Conservation (phyloP, 176 grass and related monocot genomes). For the Aegilops bicornis region DNA sequence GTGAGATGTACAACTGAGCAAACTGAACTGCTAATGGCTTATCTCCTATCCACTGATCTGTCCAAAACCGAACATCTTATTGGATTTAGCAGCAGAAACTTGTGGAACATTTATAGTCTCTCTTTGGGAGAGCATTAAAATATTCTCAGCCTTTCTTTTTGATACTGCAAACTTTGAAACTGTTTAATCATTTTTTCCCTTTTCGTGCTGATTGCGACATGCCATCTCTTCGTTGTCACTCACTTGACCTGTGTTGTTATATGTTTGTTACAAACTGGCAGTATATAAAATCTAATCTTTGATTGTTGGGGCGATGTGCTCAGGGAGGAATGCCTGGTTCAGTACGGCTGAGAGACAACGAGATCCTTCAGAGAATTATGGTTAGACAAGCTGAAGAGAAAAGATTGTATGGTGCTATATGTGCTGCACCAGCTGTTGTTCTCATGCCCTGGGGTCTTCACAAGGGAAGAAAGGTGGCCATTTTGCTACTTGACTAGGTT, state of each 20-base stretch:
- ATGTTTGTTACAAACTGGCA: constrained; percentile 10
- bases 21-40: too few species aligned
- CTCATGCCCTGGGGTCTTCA: constrained; percentile 87
- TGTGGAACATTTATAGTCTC: background rate
- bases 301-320: constrained; percentile 10
- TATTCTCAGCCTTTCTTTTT: background rate
- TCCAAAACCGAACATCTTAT: background rate
- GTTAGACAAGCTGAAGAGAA: constrained; percentile 77
- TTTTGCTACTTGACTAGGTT: constrained; percentile 18
- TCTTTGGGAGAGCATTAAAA: background rate
- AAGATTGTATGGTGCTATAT: constrained; percentile 91
- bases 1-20: too few species aligned
- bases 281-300: background rate
- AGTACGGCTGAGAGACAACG: constrained; percentile 73
- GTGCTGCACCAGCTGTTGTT: constrained; percentile 77
- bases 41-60: too few species aligned
- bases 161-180: background rate
- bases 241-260: constrained; percentile 11
- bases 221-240: background rate
- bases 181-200: background rate
- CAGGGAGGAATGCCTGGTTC: constrained; percentile 98
- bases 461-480: constrained; percentile 67
- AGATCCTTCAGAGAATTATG: constrained; percentile 72
- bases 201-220: background rate
- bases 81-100: background rate